A percentile compares a stretch with the other conserved stretches of the same genome.
Evolutionary conservation across 176 grass and related monocot genomes (phyloP).

Genomic region (Oryza glumipatula): DNA sequence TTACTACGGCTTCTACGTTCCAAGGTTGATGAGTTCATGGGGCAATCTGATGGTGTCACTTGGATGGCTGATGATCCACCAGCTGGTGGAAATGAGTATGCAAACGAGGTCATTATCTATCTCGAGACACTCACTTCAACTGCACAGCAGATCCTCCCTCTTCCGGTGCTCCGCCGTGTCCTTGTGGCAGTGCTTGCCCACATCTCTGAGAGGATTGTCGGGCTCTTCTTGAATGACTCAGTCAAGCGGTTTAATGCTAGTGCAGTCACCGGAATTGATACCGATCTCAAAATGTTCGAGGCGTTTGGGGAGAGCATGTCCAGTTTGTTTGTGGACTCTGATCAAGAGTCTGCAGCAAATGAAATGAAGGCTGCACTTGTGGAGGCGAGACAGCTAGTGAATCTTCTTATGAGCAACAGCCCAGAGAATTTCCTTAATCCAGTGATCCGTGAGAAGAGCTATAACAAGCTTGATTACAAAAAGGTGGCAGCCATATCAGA

Average conservation of each 20-base stretch:
- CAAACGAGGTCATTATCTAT: slow-evolving; percentile 88
- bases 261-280: slow-evolving; percentile 81
- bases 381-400: slow-evolving; percentile 84
- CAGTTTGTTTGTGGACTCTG: slow-evolving; percentile 59
- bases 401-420: slow-evolving; percentile 92
- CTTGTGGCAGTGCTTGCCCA: slow-evolving; percentile 78
- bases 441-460: slow-evolving; percentile 88
- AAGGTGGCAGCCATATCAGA: slow-evolving; percentile 80
- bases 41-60: slow-evolving; percentile 70
- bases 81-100: slow-evolving; percentile 82
- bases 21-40: slow-evolving; percentile 85
- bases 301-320: slow-evolving; percentile 71
- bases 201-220: slow-evolving; percentile 75
- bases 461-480: slow-evolving; percentile 95
- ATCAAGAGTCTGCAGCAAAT: slow-evolving; percentile 56
- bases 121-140: slow-evolving; percentile 87
- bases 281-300: slow-evolving; percentile 91
- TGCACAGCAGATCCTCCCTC: slow-evolving; percentile 84
- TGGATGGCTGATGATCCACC: slow-evolving; percentile 89
- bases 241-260: slow-evolving; percentile 91
- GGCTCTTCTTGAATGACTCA: slow-evolving; percentile 79
- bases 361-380: slow-evolving; percentile 77
- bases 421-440: slow-evolving; percentile 93
- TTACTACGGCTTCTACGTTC: slow-evolving; percentile 62
- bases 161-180: slow-evolving; percentile 66